Evolutionary conservation across 2,329 filamentous ascomycete species (phyloP).

Genomic region (Penicillium sp.): DNA sequence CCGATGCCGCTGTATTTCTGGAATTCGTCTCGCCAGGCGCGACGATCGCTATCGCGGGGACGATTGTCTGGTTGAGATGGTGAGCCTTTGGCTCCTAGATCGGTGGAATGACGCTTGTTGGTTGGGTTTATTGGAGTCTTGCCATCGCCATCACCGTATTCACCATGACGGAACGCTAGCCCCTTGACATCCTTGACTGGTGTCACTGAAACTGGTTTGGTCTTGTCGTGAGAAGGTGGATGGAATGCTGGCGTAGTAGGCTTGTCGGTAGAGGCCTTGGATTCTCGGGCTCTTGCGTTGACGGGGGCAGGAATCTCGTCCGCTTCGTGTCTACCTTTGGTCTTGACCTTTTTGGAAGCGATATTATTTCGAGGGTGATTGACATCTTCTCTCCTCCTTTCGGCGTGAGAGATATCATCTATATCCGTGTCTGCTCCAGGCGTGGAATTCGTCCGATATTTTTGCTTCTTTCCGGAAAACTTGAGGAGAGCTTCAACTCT

Average conservation of each 20-base stretch:
- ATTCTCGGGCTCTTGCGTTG: slow-evolving; percentile 41
- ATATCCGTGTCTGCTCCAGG: slow-evolving; percentile 26
- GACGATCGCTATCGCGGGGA: slow-evolving; percentile 40
- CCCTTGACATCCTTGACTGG: slow-evolving; percentile 49
- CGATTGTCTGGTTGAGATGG: slow-evolving; percentile 33
- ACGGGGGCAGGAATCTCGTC: slow-evolving; percentile 32
- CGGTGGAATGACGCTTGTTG: slow-evolving; percentile 35
- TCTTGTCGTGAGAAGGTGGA: slow-evolving; percentile 29
- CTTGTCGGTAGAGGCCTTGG: slow-evolving; percentile 39
- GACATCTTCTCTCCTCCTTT: slow-evolving; percentile 22
- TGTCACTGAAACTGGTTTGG: slow-evolving; percentile 39
- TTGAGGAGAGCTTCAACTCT: slow-evolving; percentile 53
- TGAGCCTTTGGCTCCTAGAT: slow-evolving; percentile 33
- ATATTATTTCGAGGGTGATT: slow-evolving; percentile 9
- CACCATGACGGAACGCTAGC: slow-evolving; percentile 43
- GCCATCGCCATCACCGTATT: slow-evolving; percentile 44
- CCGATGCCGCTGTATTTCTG: slow-evolving; percentile 49
- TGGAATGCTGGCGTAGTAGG: slow-evolving; percentile 40
- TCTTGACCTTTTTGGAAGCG: slow-evolving; percentile 19
- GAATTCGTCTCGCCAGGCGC: slow-evolving; percentile 49
- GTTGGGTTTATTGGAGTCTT: slow-evolving; percentile 41
- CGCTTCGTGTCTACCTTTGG: slow-evolving; percentile 25
- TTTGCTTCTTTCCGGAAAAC: slow-evolving; percentile 45
- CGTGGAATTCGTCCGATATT: slow-evolving; percentile 28
- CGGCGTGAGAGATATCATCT: slow-evolving; percentile 22